Evolutionary conservation across 1,284 basidiomycete genomes (phyloP), one percentile per base, ranked within the genome.

Genomic region (Mycosarcoma mackinlayi): DNA sequence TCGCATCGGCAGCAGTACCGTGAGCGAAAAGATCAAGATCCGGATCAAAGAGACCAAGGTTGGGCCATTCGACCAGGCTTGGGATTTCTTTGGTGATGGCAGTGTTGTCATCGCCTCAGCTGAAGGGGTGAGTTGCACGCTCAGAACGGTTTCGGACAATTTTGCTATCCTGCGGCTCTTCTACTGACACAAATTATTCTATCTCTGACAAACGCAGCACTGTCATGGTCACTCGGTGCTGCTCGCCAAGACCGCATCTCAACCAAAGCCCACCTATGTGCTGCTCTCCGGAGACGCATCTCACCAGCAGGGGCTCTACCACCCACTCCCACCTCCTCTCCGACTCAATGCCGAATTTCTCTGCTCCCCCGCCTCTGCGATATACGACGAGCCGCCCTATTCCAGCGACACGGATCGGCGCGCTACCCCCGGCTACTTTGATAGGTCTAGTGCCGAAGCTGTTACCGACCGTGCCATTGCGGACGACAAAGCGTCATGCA

Each of bases 241-340:
- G 5, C 23, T 54, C 9, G 61, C 57, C 18, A 41, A 48, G n/a
- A 58, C 61, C 6, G 31, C 47, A 2, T 19, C 38, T 18, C 6
- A 5, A 1, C 38, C 44, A 8, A 35, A 27, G 1, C 34, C 51
- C 6, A 42, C 44, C 27, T 64, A 44, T 18, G 37, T 48, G 7
- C 30, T 64, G 28, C 55, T 58, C n/a, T 38, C 45, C 1, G 61
- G 45, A n/a, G 50, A 58, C 38, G 50, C 61, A 18, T 54, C 61
- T 13, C 61, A 64, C 33, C 48, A 52, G 7, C 61, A 64, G 14
- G 48, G 49, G 27, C 61, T 64, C 31, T 64, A 64, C 49, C 55
- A 52, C 16, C 49, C 55, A 9, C 44, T 54, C 8, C 55, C 61
- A 9, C 45, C 61, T 6, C 48, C 49, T 3, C 54, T 59, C 3